Conservation (phyloP, 2,329 filamentous ascomycete species). For the Colletotrichum shisoi region DNA sequence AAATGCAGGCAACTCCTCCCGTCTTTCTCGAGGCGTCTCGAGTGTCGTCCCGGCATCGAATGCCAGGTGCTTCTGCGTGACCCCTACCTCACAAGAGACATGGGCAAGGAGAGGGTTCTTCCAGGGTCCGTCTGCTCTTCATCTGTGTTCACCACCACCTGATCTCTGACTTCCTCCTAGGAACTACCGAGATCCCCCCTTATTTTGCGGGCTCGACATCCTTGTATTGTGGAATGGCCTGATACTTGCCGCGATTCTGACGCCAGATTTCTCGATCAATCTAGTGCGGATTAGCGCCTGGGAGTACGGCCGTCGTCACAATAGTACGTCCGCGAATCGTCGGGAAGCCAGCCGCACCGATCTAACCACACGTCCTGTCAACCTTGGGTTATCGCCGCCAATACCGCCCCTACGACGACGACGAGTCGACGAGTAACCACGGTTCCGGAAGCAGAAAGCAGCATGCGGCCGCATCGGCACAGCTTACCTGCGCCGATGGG, state of each 20-base stretch:
- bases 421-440: not conserved
- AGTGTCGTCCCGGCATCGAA: not conserved
- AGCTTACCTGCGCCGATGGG: constrained; percentile 6
- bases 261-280: not conserved
- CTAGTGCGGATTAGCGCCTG: not conserved
- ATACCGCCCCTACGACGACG: not conserved
- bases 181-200: not conserved
- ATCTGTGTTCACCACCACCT: not conserved
- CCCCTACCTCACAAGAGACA: not conserved
- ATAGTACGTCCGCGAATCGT: not conserved
- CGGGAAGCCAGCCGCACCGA: not conserved
- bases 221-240: not conserved
- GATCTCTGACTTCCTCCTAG: not conserved
- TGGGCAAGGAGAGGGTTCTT: not conserved
- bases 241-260: not conserved
- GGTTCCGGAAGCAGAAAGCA: constrained; percentile 11
- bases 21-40: not conserved
- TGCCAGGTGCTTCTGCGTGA: not conserved
- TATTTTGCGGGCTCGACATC: not conserved
- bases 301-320: not conserved
- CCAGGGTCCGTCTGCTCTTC: not conserved
- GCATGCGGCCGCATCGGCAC: not conserved
- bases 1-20: not conserved
- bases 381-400: not conserved
- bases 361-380: not conserved